Base-by-base conservation (phyloP, 108 stramenopile species). In the Bacterosira constricta region DNA sequence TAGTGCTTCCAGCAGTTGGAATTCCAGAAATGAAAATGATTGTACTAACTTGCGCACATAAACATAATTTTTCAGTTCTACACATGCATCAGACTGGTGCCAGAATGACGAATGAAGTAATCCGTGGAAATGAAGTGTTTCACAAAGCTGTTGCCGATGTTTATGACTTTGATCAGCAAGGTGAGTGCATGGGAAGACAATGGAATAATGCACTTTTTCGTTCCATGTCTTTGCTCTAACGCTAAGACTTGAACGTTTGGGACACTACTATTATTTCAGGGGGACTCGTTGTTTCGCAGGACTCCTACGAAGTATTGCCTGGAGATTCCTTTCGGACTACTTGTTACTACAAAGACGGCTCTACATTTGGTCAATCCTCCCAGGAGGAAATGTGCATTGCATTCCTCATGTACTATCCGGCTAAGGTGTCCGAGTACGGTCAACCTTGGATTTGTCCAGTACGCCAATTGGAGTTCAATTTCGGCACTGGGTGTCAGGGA, bases 331-430 rank as follows among this genome's bases (percentile, higher is more conserved):
- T 84, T 50, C 56, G 58, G 8, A 83, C 81, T n/a, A 58, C 73
- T 13, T 88, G 88, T 61, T 74, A 64, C 45, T 88, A 81, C 65
- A 63, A 81, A 17, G 75, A 81, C 20, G 57, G 37, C 0, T 23
- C 1, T 11, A 31, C 5, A 41, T 88, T 85, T 72, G 83, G 81
- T 38, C 11, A 68, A 6, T 63, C 57, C 1, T 70, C 71, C 6
- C 21, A 47, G n/a, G 80, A 88, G n/a, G 88, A 88, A 65, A 88
- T 88, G 88, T 88, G 88, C 56, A 75, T 84, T 15, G 56, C 69
- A 1, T 88, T 84, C 69, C 9, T 88, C 30, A 66, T 53, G 53
- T 85, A 85, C 45, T 85, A 83, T 45, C 85, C 85, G n/a, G 34
- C 25, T 1, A 21, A 67, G n/a, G n/a, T n/a, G n/a, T 27, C 69